Evolutionary conservation across 805 yeast genomes (phyloP), one percentile per base, ranked within the genome.

Genomic region (Lachancea sp.): DNA sequence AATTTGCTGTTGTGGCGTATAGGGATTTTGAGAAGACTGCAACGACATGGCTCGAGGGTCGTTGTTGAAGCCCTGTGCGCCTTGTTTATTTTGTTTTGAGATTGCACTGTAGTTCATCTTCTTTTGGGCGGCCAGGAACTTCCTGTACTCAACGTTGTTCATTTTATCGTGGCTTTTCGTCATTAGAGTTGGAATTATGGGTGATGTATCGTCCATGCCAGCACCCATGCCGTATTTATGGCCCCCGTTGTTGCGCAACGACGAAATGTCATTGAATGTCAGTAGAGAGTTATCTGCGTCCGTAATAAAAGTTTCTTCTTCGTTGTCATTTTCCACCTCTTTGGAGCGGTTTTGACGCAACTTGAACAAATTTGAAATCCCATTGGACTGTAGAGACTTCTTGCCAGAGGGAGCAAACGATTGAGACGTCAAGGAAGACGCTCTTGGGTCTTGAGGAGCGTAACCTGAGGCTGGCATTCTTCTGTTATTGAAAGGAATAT

Each of bases 161-260:
- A 69, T 57, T 39, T 65, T 68, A 19, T 50, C 44, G 27, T 49
- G 49, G 22, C 59, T 60, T 39, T 55, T 58, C 0, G 74, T 63
- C 4, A 76, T 69, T 3, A 85, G 44, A 0, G 88, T 83, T 6
- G 95, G 95, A 33, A 85, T 84, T 50, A 82, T 78, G 8, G 93
- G 90, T 0, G 87, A 73, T 0, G 90, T 73, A 50, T 82, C 87
- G 45, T 69, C 61, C 34, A 59, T 41, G 36, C 65, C 49, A 41
- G 71, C 67, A 16, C 73, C 67, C 25, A 54, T 48, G 3, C 82
- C 82, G 57, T 82, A 82, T 27, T 59, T 60, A 29, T 63, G 66
- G 36, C 86, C 76, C 4, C 85, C 85, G 33, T 83, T 72, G 51
- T 81, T 86, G 41, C 82, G 68, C 1, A 81, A 64, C 40, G 81